phyloP scores from a whole-genome alignment of 2,329 filamentous ascomycete species.

The Phialemoniopsis sp. region DNA sequence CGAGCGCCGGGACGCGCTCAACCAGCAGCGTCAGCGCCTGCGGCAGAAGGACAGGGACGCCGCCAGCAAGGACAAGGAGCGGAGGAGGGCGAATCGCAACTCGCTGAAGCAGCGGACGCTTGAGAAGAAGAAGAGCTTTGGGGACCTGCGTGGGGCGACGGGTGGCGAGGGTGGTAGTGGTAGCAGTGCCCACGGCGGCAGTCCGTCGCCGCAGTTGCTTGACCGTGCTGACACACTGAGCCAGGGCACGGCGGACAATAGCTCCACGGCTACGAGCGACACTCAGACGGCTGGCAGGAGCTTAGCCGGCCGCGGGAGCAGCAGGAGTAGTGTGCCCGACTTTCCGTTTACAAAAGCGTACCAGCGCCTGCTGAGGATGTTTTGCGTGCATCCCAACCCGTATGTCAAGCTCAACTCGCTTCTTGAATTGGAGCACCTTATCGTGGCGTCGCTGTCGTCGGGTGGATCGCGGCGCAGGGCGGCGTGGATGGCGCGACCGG shows the following conservation, averaged over 20 bases:
- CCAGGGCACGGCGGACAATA: constrained; percentile 34
- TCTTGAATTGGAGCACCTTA: constrained; percentile 77
- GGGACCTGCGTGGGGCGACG: constrained; percentile 50
- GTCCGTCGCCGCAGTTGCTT: constrained; percentile 8
- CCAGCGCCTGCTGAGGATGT: constrained; percentile 73
- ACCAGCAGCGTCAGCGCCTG: constrained; percentile 27
- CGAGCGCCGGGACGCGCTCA: constrained; percentile 53
- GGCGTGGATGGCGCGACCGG: constrained; percentile 27
- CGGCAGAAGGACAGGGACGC: background rate
- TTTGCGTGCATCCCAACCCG: constrained; percentile 86
- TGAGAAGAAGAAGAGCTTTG: constrained; percentile 66
- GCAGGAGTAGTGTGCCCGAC: constrained; percentile 37
- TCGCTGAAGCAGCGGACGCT: constrained; percentile 47
- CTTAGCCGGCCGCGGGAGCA: constrained; percentile 16
- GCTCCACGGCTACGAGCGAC: constrained; percentile 29
- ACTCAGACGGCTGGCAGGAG: constrained; percentile 17
- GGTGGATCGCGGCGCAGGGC: constrained; percentile 35
- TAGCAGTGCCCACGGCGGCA: too few relatives aligned
- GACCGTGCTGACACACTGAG: constrained; percentile 15
- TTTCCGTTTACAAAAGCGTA: constrained; percentile 84
- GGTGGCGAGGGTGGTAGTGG: too few relatives aligned
- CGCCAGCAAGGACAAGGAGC: constrained; percentile 36
- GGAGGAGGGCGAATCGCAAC: constrained; percentile 35
- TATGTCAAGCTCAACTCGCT: constrained; percentile 80
- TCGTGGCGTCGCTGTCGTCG: constrained; percentile 68